Evolutionary conservation across 2,329 filamentous ascomycete genomes (phyloP).

Genomic region (Arthrinium puccinioides): DNA sequence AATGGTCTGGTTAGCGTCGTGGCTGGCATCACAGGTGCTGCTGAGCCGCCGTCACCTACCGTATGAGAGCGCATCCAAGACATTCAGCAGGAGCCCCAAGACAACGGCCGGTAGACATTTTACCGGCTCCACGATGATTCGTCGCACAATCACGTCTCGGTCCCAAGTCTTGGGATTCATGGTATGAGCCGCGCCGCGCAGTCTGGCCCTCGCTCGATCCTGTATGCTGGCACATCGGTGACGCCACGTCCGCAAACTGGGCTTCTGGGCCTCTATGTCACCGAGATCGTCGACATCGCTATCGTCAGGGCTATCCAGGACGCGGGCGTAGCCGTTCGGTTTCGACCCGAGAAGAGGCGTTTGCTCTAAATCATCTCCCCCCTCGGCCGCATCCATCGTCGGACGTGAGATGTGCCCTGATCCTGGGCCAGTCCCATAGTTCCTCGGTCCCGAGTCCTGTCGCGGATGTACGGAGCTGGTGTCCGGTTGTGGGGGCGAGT

Average conservation of each 20-base stretch:
- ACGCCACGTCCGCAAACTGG: conserved; percentile 10
- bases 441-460: neutral
- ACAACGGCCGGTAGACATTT: conserved; percentile 78
- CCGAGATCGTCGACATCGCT: conserved; percentile 20
- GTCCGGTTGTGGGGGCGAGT: conserved; percentile 33
- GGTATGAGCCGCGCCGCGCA: conserved; percentile 21
- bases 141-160: conserved; percentile 54
- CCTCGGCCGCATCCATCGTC: neutral
- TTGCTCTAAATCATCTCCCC: conserved; percentile 24
- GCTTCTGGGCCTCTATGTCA: conserved; percentile 47
- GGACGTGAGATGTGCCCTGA: too few relatives aligned
- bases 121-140: conserved; percentile 57
- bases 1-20: neutral
- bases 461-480: conserved; percentile 1
- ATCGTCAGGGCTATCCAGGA: conserved; percentile 14
- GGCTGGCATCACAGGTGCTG: too few relatives aligned
- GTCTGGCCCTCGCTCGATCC: conserved; percentile 9
- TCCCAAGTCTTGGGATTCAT: conserved; percentile 68
- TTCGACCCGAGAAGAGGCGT: conserved; percentile 39
- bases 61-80: conserved; percentile 91
- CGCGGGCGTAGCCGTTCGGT: conserved; percentile 21
- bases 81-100: conserved; percentile 81
- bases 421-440: neutral
- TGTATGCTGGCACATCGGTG: conserved; percentile 18
- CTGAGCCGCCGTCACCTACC: conserved; percentile 41